Conservation (phyloP, 345 rosid genomes). For the Excoecaria agallocha region DNA sequence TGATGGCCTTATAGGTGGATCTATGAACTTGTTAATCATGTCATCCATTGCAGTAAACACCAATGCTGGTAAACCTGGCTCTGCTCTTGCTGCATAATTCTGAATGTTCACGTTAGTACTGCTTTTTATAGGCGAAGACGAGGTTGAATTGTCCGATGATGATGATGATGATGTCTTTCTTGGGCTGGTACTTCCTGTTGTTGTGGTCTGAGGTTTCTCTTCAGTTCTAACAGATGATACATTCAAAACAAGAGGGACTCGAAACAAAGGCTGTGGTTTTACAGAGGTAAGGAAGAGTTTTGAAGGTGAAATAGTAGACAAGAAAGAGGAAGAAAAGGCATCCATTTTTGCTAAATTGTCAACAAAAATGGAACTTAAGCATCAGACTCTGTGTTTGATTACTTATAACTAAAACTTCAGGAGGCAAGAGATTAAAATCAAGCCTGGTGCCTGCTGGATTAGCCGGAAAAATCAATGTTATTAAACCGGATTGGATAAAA, state of each 20-base stretch:
- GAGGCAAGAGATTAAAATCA: too few species aligned
- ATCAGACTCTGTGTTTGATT: too few species aligned
- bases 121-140: not conserved
- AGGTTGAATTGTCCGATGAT: not conserved
- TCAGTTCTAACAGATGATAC: constrained; percentile 35
- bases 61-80: constrained; percentile 24
- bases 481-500: too few species aligned
- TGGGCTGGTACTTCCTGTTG: constrained; percentile 1
- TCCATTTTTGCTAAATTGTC: constrained; percentile 19
- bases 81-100: not conserved
- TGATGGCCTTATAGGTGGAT: constrained; percentile 44
- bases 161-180: not conserved
- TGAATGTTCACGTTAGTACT: too few species aligned
- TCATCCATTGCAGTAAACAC: constrained; percentile 42
- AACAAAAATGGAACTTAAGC: not conserved
- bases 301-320: constrained; percentile 14
- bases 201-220: constrained; percentile 25
- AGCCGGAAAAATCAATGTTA: too few species aligned
- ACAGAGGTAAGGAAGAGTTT: constrained; percentile 5
- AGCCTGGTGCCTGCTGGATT: too few species aligned
- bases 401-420: too few species aligned
- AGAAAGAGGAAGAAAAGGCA: constrained; percentile 34
- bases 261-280: not conserved
- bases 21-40: constrained; percentile 58
- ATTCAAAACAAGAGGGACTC: constrained; percentile 3